A percentile compares a stretch with the other conserved stretches of the same genome.
Evolutionary conservation across 129 eudicot genomes (phyloP).

Genomic region (Ambrosia artemisiifolia): DNA sequence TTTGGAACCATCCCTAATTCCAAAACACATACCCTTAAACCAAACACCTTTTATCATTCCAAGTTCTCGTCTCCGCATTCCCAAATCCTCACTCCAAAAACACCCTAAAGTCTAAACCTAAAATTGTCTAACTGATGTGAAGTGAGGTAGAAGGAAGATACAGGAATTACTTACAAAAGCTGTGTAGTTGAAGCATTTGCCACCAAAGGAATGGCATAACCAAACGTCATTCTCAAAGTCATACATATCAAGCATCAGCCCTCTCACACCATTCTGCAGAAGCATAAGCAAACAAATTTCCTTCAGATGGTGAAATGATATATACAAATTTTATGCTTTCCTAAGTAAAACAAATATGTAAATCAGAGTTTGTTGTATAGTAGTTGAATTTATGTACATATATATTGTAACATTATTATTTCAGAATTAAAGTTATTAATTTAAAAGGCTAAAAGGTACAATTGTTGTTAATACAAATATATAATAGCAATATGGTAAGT

Average conservation of each 20-base stretch:
- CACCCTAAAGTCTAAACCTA: not conserved
- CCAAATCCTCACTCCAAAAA: not conserved
- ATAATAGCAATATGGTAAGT: not conserved
- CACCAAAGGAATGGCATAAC: conserved; percentile 89
- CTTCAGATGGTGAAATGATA: conserved; percentile 9
- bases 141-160: conserved; percentile 1
- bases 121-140: conserved; percentile 3
- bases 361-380: conserved; percentile 14
- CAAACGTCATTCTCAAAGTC: conserved; percentile 78
- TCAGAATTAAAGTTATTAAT: not conserved
- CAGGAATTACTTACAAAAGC: conserved; percentile 66
- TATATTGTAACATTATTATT: not conserved
- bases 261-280: conserved; percentile 82
- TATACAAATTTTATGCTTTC: not conserved
- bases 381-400: not conserved
- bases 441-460: not conserved
- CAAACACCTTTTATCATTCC: not conserved
- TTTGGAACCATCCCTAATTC: not conserved
- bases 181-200: conserved; percentile 72
- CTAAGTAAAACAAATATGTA: conserved; percentile 8
- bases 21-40: not conserved
- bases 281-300: conserved; percentile 20
- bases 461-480: not conserved
- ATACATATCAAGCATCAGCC: conserved; percentile 89
- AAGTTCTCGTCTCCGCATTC: not conserved